Evolutionary conservation across 176 grass and related monocot species (phyloP).

Genomic region (Chloris gayana): DNA sequence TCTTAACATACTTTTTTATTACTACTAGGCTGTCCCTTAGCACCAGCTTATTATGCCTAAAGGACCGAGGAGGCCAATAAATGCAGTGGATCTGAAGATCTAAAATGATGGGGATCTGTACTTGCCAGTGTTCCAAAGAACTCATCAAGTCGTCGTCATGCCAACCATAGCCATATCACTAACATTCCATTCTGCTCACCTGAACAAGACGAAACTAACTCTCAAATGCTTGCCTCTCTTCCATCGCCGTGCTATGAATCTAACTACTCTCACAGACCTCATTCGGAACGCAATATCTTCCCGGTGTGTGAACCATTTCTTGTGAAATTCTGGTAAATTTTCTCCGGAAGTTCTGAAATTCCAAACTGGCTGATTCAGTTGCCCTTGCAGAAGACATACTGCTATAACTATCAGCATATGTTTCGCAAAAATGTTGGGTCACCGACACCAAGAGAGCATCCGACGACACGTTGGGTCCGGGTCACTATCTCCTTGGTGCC

Average conservation of each 20-base stretch:
- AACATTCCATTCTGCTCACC: too few relatives aligned
- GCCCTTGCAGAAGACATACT: not conserved
- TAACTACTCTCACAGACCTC: too few relatives aligned
- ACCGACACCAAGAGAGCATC: constrained; percentile 29
- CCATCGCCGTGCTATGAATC: too few relatives aligned
- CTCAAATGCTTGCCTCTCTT: not conserved
- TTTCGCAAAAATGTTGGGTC: not conserved
- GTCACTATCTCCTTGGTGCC: constrained; percentile 25
- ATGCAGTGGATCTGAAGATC: constrained; percentile 43
- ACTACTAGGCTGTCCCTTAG: not conserved
- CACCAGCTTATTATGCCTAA: not conserved
- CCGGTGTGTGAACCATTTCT: not conserved
- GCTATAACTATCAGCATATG: not conserved
- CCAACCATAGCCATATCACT: too few relatives aligned
- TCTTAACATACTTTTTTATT: constrained; percentile 3
- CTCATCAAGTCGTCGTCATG: constrained; percentile 14
- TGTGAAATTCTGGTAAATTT: not conserved
- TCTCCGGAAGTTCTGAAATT: too few relatives aligned
- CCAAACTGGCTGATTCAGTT: not conserved
- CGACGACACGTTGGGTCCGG: not conserved
- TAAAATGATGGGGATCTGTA: constrained; percentile 22
- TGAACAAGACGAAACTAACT: too few relatives aligned
- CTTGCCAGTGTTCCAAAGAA: constrained; percentile 22
- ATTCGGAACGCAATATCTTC: too few relatives aligned
- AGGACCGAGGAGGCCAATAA: constrained; percentile 4